Conservation (phyloP, 345 rosid genomes). For the Citropsis articulata region DNA sequence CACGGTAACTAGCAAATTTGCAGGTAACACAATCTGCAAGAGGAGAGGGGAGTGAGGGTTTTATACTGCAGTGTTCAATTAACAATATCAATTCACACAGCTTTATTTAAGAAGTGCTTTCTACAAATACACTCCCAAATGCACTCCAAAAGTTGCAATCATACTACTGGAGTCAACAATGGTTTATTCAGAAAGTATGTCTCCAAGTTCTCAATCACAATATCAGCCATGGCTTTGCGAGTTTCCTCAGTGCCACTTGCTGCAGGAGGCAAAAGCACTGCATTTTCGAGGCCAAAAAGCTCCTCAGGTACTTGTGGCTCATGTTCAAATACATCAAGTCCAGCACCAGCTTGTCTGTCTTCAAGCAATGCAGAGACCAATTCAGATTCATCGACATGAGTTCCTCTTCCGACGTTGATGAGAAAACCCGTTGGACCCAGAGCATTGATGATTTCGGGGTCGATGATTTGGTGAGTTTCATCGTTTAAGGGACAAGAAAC, state of each 20-base stretch:
- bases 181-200: slow-evolving; percentile 42
- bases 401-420: slow-evolving; percentile 58
- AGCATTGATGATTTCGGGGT: slow-evolving; percentile 55
- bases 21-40: too few species aligned
- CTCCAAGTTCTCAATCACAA: slow-evolving; percentile 46
- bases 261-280: slow-evolving; percentile 47
- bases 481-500: slow-evolving; percentile 58
- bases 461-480: slow-evolving; percentile 51
- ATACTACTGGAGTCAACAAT: slow-evolving; percentile 44
- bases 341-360: slow-evolving; percentile 62
- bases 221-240: slow-evolving; percentile 47
- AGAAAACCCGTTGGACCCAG: slow-evolving; percentile 66
- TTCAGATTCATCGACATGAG: slow-evolving; percentile 60
- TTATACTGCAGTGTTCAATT: too few species aligned
- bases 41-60: too few species aligned
- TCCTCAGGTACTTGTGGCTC: slow-evolving; percentile 61
- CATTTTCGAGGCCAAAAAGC: slow-evolving; percentile 57
- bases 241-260: slow-evolving; percentile 59
- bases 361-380: slow-evolving; percentile 57
- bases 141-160: neutral
- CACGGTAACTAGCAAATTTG: too few species aligned
- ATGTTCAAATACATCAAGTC: slow-evolving; percentile 52
- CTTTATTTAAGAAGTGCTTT: neutral
- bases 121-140: neutral
- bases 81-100: too few species aligned